phyloP scores from a whole-genome alignment of 345 rosid genomes.

The Gossypium arboreum region DNA sequence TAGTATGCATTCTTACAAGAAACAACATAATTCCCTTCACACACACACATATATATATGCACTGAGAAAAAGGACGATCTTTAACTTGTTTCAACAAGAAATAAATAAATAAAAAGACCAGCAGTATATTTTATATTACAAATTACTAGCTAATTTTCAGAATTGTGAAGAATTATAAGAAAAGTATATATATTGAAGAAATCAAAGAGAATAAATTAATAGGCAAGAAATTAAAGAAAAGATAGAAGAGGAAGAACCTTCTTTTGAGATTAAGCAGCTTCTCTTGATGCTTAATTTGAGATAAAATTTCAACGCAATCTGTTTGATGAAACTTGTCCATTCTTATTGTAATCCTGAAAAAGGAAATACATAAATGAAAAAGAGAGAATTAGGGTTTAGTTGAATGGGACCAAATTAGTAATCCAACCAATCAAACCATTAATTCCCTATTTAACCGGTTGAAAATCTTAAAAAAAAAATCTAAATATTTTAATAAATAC shows the following conservation, averaged over 20 bases:
- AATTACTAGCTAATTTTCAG: background rate
- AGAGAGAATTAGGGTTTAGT: background rate
- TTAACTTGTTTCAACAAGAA: background rate
- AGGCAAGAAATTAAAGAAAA: too few species aligned
- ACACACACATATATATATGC: background rate
- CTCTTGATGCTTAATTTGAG: slow-evolving; percentile 48
- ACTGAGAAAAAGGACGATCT: background rate
- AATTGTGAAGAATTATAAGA: background rate
- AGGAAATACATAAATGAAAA: background rate
- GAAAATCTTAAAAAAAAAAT: too few species aligned
- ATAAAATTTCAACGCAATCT: slow-evolving; percentile 37
- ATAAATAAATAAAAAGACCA: background rate
- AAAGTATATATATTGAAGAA: background rate
- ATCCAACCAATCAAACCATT: too few species aligned
- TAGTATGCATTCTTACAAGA: background rate
- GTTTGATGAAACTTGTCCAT: slow-evolving; percentile 13
- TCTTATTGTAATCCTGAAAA: background rate
- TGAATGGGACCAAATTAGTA: background rate
- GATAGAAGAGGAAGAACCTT: slow-evolving; percentile 33
- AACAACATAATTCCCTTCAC: background rate
- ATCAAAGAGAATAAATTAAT: background rate
- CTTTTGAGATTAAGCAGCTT: slow-evolving; percentile 49
- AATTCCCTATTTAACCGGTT: too few species aligned
- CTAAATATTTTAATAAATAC: too few species aligned
- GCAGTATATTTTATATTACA: background rate